These are phyloP conservation scores for Kockovaella imperatae DNA, from an alignment of 768 basidiomycete genomes.

Conservation along the genomic window DNA sequence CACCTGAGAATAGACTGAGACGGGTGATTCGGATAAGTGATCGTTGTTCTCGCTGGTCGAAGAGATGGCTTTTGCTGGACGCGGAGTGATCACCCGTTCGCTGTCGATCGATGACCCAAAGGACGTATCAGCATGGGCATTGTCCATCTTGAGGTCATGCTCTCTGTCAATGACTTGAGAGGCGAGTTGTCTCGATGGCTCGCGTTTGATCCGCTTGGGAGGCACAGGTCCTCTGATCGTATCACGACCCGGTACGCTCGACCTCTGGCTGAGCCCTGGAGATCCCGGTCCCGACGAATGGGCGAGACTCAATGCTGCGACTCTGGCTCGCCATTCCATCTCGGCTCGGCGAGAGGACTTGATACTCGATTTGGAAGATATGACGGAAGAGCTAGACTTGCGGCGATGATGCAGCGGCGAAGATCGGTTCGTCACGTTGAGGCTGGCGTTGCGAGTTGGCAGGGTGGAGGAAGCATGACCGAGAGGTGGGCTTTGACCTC, in stretches of 20 bases:
- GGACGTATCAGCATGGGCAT: neutral
- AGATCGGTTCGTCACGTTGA: neutral
- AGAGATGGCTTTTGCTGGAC: neutral
- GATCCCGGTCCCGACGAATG: too few species aligned
- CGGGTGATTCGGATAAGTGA: neutral
- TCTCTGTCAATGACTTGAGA: too few species aligned
- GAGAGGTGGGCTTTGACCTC: neutral
- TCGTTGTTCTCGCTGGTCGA: neutral
- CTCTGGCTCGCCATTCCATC: constrained; percentile 8
- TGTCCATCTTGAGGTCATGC: neutral
- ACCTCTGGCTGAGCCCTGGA: neutral
- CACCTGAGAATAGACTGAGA: too few species aligned
- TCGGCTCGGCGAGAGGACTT: constrained; percentile 6
- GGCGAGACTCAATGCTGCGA: constrained; percentile 1
- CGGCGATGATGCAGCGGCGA: neutral
- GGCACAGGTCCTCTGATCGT: neutral
- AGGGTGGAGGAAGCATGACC: neutral
- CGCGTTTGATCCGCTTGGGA: neutral
- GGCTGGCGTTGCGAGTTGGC: neutral
- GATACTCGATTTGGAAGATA: neutral
- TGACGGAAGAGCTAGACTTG: neutral
- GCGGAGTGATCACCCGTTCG: neutral
- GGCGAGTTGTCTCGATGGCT: too few species aligned
- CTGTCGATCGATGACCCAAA: neutral
- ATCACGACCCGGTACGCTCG: neutral